phyloP scores from a whole-genome alignment of 441 rosid genomes.

The Hura crepitans region DNA sequence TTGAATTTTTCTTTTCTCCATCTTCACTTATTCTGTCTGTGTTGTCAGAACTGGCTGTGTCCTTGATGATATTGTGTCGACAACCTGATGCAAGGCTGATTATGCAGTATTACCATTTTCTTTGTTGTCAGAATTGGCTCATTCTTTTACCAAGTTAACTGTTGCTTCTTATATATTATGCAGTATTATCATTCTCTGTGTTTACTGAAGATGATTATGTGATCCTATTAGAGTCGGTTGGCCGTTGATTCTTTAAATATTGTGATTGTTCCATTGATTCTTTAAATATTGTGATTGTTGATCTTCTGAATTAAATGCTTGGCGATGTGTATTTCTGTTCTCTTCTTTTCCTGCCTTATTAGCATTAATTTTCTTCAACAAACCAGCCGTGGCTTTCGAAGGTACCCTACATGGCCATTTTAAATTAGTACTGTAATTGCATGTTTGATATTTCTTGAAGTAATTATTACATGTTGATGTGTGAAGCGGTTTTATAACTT shows the following conservation, averaged over 20 bases:
- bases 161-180: background rate
- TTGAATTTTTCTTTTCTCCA: background rate
- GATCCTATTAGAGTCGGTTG: background rate
- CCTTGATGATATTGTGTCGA: conserved; percentile 5
- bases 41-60: background rate
- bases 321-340: background rate
- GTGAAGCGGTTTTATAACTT: too few species aligned
- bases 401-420: background rate
- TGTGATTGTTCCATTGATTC: too few species aligned
- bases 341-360: conserved; percentile 1
- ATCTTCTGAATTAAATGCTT: background rate
- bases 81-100: conserved; percentile 6
- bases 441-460: conserved; percentile 1
- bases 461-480: conserved; percentile 2
- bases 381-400: too few species aligned
- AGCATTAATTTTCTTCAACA: conserved; percentile 9
- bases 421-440: background rate
- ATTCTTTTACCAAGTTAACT: background rate
- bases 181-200: background rate
- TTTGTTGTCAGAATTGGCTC: too few species aligned
- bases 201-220: background rate
- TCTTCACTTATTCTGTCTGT: background rate
- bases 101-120: too few species aligned
- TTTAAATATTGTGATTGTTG: background rate
- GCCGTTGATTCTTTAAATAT: too few species aligned